Evolutionary conservation across 176 grass and related monocot species (phyloP).

Genomic region (Bolboschoenus planiculmis): DNA sequence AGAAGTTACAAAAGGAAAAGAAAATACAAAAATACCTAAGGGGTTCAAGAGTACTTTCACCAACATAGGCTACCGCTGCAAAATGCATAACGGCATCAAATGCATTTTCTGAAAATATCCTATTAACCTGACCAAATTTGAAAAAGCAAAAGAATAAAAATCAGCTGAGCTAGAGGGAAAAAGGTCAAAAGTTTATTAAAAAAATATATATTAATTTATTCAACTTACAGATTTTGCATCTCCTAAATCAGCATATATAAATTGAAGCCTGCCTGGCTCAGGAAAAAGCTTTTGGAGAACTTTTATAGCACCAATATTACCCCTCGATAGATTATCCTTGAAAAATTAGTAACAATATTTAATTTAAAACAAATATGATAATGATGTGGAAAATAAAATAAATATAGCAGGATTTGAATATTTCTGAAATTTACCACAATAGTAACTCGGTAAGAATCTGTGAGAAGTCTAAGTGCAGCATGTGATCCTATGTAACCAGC

Average conservation of each 20-base stretch:
- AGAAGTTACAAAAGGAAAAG: neutral
- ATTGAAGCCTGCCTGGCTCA: conserved; percentile 56
- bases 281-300: conserved; percentile 67
- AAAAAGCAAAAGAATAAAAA: conserved; percentile 21
- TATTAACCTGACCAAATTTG: conserved; percentile 43
- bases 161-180: neutral
- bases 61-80: conserved; percentile 78
- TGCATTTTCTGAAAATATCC: conserved; percentile 72
- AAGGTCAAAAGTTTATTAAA: neutral
- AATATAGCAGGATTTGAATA: neutral
- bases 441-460: conserved; percentile 84
- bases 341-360: neutral
- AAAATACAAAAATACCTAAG: conserved; percentile 41
- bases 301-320: conserved; percentile 72
- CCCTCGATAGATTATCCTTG: conserved; percentile 88
- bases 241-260: conserved; percentile 85
- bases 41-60: conserved; percentile 83
- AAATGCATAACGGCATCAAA: conserved; percentile 96
- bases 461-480: conserved; percentile 61
- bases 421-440: conserved; percentile 55
- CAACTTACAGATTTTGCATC: conserved; percentile 67
- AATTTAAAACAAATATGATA: conserved; percentile 6
- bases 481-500: conserved; percentile 92
- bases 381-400: neutral
- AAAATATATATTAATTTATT: neutral